phyloP scores from a whole-genome alignment of 441 rosid genomes.

The Populus hybrid region DNA sequence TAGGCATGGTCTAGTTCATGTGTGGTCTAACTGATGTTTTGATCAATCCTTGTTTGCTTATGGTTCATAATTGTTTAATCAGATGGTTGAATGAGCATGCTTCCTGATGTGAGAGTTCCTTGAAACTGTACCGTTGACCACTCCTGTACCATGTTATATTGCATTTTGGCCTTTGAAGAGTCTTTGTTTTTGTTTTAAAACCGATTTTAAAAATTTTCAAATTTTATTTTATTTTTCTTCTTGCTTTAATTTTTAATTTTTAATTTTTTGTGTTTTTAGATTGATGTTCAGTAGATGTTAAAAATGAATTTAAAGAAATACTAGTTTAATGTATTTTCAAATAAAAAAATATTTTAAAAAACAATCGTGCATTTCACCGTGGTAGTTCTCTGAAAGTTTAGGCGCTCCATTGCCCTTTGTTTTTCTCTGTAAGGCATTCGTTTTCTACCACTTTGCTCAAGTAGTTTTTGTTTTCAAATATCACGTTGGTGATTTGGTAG shows the following conservation, averaged over 20 bases:
- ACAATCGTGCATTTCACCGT: accelerated
- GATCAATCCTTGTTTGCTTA: background rate
- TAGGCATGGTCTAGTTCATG: conserved; percentile 67
- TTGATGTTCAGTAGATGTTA: too few relatives aligned
- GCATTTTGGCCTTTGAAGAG: background rate
- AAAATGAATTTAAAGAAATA: too few relatives aligned
- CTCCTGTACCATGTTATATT: background rate
- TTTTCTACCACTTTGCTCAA: background rate
- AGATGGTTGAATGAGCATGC: background rate
- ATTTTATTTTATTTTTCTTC: too few relatives aligned
- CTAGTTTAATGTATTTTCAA: too few relatives aligned
- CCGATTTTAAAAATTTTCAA: accelerated
- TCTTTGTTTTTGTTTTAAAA: too few relatives aligned
- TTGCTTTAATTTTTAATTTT: too few relatives aligned
- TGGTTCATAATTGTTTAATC: background rate
- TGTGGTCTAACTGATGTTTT: conserved; percentile 63
- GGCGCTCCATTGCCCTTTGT: background rate
- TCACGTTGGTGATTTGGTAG: background rate
- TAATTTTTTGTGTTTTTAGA: too few relatives aligned
- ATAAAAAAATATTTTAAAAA: too few relatives aligned
- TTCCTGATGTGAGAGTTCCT: background rate
- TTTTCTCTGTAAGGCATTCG: background rate
- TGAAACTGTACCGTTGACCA: background rate
- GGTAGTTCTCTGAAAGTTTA: too few relatives aligned
- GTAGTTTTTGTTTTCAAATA: background rate